Conservation (phyloP, 371 early-diverging fungal genomes). For the Rhizomucor pusillus region DNA sequence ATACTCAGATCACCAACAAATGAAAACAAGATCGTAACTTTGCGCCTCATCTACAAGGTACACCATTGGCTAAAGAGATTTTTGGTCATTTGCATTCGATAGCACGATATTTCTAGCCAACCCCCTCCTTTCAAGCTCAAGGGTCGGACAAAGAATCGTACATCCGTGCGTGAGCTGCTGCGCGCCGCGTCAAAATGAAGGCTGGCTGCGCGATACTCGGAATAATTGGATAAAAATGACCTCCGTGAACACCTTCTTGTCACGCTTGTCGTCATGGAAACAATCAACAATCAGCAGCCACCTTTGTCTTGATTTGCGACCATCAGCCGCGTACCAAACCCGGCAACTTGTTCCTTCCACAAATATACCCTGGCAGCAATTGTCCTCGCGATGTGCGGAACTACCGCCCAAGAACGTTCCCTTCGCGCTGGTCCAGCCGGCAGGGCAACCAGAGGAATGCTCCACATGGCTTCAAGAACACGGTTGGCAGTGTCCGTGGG, state of each 20-base stretch:
- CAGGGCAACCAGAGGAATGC: constrained; percentile 7
- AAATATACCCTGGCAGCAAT: constrained; percentile 37
- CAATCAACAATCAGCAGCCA: constrained; percentile 9
- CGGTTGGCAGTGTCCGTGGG: constrained; percentile 40
- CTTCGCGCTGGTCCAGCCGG: constrained; percentile 40
- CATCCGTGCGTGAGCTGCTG: too few relatives aligned
- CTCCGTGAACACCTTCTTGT: background rate
- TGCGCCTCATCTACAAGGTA: too few relatives aligned
- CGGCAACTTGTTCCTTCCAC: constrained; percentile 31
- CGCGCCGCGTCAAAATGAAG: too few relatives aligned
- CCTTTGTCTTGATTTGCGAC: constrained; percentile 35
- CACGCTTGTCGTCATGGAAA: constrained; percentile 10
- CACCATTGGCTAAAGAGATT: too few relatives aligned
- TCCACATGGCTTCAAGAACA: constrained; percentile 23
- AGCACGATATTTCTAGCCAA: too few relatives aligned
- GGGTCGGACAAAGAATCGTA: too few relatives aligned
- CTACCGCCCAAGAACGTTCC: constrained; percentile 39
- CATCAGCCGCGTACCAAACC: constrained; percentile 14
- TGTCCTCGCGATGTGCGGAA: constrained; percentile 30
- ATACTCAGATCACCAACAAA: too few relatives aligned
- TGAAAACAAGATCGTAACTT: too few relatives aligned
- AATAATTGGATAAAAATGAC: too few relatives aligned
- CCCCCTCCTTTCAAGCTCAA: too few relatives aligned
- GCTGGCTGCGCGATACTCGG: too few relatives aligned
- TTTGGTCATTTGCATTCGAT: too few relatives aligned